Conservation (phyloP, 805 yeast species). For the Kodamaea laetipori region DNA sequence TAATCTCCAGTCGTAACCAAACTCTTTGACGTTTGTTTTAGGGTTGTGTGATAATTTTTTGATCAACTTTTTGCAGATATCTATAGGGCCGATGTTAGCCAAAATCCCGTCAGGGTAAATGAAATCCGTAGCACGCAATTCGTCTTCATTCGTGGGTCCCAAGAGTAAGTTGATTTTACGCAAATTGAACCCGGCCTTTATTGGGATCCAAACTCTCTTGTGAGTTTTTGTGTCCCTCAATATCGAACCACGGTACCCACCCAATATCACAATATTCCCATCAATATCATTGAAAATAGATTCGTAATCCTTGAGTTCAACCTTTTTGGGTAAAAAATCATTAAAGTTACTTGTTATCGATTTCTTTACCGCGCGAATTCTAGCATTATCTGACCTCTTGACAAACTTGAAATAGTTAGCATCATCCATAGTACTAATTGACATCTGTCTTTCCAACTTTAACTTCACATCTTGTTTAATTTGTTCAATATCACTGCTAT, state of each 20-base stretch:
- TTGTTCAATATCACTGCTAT: conserved; percentile 19
- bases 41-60: conserved; percentile 55
- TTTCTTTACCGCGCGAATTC: conserved; percentile 68
- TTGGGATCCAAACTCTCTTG: conserved; percentile 81
- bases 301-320: conserved; percentile 32
- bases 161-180: conserved; percentile 67
- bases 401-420: conserved; percentile 54
- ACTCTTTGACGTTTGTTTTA: conserved; percentile 63
- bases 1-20: conserved; percentile 94
- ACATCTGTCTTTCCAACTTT: conserved; percentile 54
- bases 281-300: conserved; percentile 59
- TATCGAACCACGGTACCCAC: conserved; percentile 87
- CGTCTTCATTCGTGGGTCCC: conserved; percentile 76
- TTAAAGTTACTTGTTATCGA: conserved; percentile 55
- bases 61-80: conserved; percentile 64
- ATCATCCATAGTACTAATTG: conserved; percentile 65
- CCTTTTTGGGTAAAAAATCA: conserved; percentile 35
- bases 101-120: conserved; percentile 77
- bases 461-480: conserved; percentile 36
- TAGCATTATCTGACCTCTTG: conserved; percentile 63
- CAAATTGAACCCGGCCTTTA: conserved; percentile 79
- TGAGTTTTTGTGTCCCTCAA: conserved; percentile 64
- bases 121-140: conserved; percentile 49
- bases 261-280: conserved; percentile 80
- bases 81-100: conserved; percentile 85